Base-by-base conservation (phyloP, 495 filamentous ascomycete species). In the Patellaria atrata region DNA sequence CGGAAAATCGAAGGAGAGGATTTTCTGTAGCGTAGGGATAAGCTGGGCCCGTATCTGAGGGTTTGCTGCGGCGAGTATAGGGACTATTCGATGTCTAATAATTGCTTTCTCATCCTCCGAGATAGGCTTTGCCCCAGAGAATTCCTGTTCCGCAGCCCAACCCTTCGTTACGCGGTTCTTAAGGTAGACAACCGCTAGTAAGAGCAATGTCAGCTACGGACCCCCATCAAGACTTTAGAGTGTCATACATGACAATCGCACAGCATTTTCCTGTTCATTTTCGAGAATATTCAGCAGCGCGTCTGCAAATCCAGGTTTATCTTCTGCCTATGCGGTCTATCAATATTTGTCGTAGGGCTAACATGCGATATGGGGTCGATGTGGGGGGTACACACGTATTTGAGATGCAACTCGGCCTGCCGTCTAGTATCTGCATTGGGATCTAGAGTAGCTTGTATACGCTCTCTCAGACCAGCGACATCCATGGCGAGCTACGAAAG, bases 131-230 rank as follows among this genome's bases (percentile, higher is more conserved):
- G 70, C 61, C 51, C 63, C 60, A 68, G 46, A 65, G 34, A 40
- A 60, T 13, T 92, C 82, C 45, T 93, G 82, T 50, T 68, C 66
- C 29, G 69, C 71, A 22, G 76, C 65, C 89, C 89, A 97, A 36
- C 80, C 84, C 50, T 85, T 77, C 53, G 73, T 83, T 53, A 94
- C 79, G 50, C 86, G 78, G 57, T 96, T 94, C 65, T 97, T 97
- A 52, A 97, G 69, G 59, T 96, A 97, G 40, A 97, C 79, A 52
- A 85, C 91, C 46, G 87, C 89, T 97, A 53, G n/a, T 19, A 50
- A 30, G 25, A 40, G 30, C 47, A 30, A 19, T 27, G 40, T 42
- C 37, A 51, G 39, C 35, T 21, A 28, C 13, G 20, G 27, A 22
- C 18, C 30, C 21, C 18, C 27, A 14, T 7, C 13, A 23, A 32